Percentiles rank a stretch among this genome's conserved stretches.
phyloP scores from a whole-genome alignment of 306 rosid species.

The Quercus dentata region DNA sequence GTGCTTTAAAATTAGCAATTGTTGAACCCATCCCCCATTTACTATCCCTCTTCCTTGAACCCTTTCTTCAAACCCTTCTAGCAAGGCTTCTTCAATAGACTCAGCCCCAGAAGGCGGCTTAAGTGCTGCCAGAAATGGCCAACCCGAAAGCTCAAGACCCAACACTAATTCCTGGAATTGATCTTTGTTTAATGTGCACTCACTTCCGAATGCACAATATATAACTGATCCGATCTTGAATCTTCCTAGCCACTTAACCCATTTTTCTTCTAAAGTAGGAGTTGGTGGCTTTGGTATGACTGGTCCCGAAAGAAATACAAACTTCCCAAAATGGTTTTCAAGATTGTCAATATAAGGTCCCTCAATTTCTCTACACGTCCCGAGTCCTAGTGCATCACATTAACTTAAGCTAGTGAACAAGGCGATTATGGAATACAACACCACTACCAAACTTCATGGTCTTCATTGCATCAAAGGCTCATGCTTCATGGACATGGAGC shows the following conservation, averaged over 20 bases:
- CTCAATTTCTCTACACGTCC: slow-evolving; percentile 34
- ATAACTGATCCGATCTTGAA: background rate
- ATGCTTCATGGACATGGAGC: slow-evolving; percentile 22
- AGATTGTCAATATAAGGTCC: slow-evolving; percentile 4
- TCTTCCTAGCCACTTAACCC: slow-evolving; percentile 10
- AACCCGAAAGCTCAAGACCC: too few species aligned
- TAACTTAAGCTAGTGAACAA: background rate
- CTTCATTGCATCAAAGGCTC: background rate
- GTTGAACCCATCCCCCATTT: slow-evolving; percentile 32
- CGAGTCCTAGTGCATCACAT: slow-evolving; percentile 24
- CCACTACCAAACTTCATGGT: slow-evolving; percentile 1
- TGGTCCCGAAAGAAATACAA: slow-evolving; percentile 8
- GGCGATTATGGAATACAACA: slow-evolving; percentile 25
- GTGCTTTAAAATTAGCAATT: slow-evolving; percentile 29
- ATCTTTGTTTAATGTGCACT: slow-evolving; percentile 20
- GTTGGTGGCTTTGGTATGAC: slow-evolving; percentile 17
- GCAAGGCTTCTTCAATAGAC: too few species aligned
- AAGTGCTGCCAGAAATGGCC: too few species aligned
- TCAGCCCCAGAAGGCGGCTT: too few species aligned
- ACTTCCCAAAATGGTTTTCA: too few species aligned
- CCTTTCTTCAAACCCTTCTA: too few species aligned
- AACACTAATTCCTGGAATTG: background rate
- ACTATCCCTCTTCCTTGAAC: slow-evolving; percentile 24
- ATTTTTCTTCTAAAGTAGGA: slow-evolving; percentile 26
- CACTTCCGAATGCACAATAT: slow-evolving; percentile 35